Conservation (phyloP, 2,329 filamentous ascomycete species). For the Allantophomopsis lycopodina region DNA sequence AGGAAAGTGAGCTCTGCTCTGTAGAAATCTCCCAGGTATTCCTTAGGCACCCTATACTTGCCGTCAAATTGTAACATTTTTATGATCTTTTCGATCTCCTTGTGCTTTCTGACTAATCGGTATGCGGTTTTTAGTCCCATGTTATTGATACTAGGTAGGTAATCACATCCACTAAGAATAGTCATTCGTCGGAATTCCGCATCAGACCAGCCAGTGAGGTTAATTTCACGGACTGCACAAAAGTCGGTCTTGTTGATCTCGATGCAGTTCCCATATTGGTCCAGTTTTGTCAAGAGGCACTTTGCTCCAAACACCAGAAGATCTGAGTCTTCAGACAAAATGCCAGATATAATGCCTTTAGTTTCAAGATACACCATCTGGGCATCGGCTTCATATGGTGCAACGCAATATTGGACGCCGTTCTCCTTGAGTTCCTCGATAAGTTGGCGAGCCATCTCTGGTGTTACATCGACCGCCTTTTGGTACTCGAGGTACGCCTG, state of each 20-base stretch:
- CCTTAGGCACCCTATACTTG: conserved; percentile 65
- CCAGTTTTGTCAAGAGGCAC: conserved; percentile 81
- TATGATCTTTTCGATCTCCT: conserved; percentile 70
- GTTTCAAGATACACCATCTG: conserved; percentile 90
- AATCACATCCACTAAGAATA: conserved; percentile 93
- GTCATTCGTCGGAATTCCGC: conserved; percentile 88
- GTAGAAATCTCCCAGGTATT: conserved; percentile 69
- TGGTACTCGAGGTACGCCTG: conserved; percentile 81
- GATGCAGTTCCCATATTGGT: conserved; percentile 84
- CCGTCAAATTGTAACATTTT: conserved; percentile 81
- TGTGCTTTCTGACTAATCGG: conserved; percentile 79
- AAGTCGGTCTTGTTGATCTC: conserved; percentile 88
- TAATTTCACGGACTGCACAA: conserved; percentile 75
- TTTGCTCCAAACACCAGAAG: conserved; percentile 90
- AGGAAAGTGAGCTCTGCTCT: conserved; percentile 88
- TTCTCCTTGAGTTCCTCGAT: conserved; percentile 84
- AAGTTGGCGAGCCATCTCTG: conserved; percentile 82
- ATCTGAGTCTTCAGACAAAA: conserved; percentile 94
- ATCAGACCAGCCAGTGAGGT: conserved; percentile 83
- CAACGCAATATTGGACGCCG: conserved; percentile 76
- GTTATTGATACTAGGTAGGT: conserved; percentile 71
- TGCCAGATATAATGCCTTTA: conserved; percentile 70
- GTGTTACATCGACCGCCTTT: conserved; percentile 90
- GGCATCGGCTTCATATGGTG: conserved; percentile 95
- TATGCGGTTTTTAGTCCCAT: conserved; percentile 92